phyloP scores from a whole-genome alignment of 495 filamentous ascomycete species.

The Neurospora sp. region DNA sequence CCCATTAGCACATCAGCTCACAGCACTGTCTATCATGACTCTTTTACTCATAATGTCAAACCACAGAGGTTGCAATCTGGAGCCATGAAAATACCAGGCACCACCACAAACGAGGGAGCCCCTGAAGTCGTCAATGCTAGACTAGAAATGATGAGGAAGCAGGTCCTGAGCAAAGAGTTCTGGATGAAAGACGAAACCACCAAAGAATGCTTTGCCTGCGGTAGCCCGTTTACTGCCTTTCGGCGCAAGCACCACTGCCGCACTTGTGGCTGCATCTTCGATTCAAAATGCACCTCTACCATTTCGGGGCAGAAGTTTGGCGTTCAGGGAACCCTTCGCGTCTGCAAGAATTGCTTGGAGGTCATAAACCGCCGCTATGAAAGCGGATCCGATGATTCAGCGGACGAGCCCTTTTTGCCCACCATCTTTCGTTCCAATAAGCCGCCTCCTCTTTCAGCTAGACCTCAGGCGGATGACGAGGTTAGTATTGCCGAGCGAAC shows the following conservation, averaged over 20 bases:
- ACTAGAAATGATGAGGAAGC: conserved; percentile 63
- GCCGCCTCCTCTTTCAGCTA: conserved; percentile 17
- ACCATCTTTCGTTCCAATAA: conserved; percentile 43
- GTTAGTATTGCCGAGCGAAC: conserved; percentile 30
- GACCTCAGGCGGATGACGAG: conserved; percentile 24
- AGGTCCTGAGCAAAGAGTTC: conserved; percentile 83
- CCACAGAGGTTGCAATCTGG: conserved; percentile 35
- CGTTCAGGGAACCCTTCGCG: conserved; percentile 73
- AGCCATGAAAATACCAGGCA: conserved; percentile 40
- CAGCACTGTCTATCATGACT: conserved; percentile 42
- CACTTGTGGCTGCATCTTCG: conserved; percentile 91
- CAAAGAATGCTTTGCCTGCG: conserved; percentile 93
- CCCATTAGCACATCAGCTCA: conserved; percentile 45
- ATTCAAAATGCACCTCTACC: conserved; percentile 87
- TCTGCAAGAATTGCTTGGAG: conserved; percentile 88
- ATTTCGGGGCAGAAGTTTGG: conserved; percentile 80
- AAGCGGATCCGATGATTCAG: conserved; percentile 74
- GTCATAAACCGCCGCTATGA: conserved; percentile 89
- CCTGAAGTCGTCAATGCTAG: conserved; percentile 50
- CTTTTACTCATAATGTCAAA: conserved; percentile 34
- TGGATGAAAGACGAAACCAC: conserved; percentile 99
- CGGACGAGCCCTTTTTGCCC: conserved; percentile 52
- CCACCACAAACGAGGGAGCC: conserved; percentile 44
- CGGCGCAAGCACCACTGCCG: conserved; percentile 95
- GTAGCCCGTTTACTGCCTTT: conserved; percentile 83